phyloP scores from a whole-genome alignment of 73 alveolate genomes.

The Paramecium caudatum region DNA sequence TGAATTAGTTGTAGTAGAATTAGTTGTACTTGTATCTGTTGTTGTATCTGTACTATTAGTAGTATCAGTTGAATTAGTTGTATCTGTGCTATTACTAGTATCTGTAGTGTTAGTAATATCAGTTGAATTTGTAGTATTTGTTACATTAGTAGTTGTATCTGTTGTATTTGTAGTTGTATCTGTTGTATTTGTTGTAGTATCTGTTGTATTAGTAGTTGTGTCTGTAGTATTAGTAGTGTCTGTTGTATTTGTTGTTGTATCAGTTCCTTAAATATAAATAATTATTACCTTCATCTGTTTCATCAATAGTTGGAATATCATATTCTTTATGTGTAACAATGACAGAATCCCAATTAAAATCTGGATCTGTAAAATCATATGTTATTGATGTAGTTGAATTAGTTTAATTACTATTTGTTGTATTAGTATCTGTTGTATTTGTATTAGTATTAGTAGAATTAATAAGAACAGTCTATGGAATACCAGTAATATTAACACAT shows the following conservation, averaged over 20 bases:
- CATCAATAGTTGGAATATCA: neutral
- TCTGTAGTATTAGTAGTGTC: too few relatives aligned
- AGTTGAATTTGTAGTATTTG: constrained; percentile 18
- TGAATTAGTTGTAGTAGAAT: neutral
- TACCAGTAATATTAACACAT: constrained; percentile 25
- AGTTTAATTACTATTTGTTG: neutral
- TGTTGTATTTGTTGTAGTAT: neutral
- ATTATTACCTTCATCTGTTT: neutral
- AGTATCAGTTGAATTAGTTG: neutral
- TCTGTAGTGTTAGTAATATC: neutral
- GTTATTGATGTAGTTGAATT: neutral
- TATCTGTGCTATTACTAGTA: neutral
- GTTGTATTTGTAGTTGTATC: neutral
- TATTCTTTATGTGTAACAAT: constrained; percentile 11
- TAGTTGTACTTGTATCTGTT: neutral
- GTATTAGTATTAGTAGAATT: neutral
- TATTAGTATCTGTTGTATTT: neutral
- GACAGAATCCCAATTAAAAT: constrained; percentile 32
- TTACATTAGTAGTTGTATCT: neutral
- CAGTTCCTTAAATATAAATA: neutral
- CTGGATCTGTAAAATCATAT: constrained; percentile 39
- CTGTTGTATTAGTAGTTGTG: constrained; percentile 26
- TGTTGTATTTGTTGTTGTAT: neutral
- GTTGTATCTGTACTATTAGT: neutral
- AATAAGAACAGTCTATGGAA: constrained; percentile 3